Percentiles rank a stretch among this genome's conserved stretches.
Conservation (phyloP, 176 grass and related monocot genomes). For the Eremochloa ophiuroides region DNA sequence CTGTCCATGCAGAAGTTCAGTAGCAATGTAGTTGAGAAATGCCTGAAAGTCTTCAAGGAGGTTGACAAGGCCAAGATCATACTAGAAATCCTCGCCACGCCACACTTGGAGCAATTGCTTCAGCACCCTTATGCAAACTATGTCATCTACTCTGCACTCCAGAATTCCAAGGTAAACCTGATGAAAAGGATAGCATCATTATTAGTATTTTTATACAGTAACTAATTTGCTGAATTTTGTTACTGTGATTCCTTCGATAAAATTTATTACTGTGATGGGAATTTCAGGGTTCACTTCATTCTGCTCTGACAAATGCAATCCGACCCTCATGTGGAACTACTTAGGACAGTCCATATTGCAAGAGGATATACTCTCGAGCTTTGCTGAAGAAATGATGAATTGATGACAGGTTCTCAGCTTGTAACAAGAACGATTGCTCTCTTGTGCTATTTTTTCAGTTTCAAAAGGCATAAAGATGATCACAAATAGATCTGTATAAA, state of each 20-base stretch:
- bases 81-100: slow-evolving; percentile 52
- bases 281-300: slow-evolving; percentile 65
- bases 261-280: neutral
- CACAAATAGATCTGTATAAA: slow-evolving; percentile 43
- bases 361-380: slow-evolving; percentile 72
- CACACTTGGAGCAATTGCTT: slow-evolving; percentile 66
- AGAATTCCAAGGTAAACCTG: slow-evolving; percentile 70
- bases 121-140: slow-evolving; percentile 91
- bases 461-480: slow-evolving; percentile 39
- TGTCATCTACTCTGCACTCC: slow-evolving; percentile 82
- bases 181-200: neutral
- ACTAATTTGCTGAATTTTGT: neutral
- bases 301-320: slow-evolving; percentile 54
- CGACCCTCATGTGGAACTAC: slow-evolving; percentile 50
- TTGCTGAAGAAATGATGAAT: slow-evolving; percentile 56
- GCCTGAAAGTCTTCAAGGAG: slow-evolving; percentile 72
- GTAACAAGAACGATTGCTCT: slow-evolving; percentile 38
- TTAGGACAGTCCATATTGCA: slow-evolving; percentile 83
- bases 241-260: neutral
- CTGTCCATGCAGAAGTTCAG: slow-evolving; percentile 93
- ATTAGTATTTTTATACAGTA: neutral
- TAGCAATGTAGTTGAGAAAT: slow-evolving; percentile 96
- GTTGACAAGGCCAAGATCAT: slow-evolving; percentile 59
- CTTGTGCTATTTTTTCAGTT: slow-evolving; percentile 18
- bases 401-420: neutral